A percentile compares a stretch with the other conserved stretches of the same genome.
Conservation (phyloP, 176 grass and related monocot species). For the Avena eriantha region DNA sequence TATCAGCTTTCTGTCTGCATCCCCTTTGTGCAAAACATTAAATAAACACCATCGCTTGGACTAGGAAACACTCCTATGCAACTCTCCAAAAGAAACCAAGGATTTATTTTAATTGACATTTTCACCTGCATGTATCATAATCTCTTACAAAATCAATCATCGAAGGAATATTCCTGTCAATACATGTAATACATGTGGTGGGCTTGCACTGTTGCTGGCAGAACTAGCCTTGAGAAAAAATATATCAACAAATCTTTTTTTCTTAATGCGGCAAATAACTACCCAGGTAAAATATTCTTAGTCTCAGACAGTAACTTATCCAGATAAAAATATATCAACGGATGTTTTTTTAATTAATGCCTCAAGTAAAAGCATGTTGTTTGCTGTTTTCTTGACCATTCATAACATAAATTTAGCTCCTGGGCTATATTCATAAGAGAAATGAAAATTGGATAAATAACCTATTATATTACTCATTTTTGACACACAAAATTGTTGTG, state of each 20-base stretch:
- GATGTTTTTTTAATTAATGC: background rate
- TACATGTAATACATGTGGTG: background rate
- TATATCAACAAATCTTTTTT: background rate
- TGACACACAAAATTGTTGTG: slow-evolving; percentile 25
- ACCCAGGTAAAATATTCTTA: background rate
- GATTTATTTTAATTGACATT: background rate
- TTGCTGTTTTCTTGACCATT: background rate
- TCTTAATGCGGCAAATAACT: background rate
- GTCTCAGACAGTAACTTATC: background rate
- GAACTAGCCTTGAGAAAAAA: background rate
- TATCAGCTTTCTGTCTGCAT: background rate
- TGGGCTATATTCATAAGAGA: slow-evolving; percentile 20
- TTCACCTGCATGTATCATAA: background rate
- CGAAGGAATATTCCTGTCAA: slow-evolving; percentile 7
- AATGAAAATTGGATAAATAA: background rate
- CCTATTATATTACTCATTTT: slow-evolving; percentile 6
- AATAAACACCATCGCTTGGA: background rate
- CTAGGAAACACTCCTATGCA: slow-evolving; percentile 2
- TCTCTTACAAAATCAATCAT: slow-evolving; percentile 6
- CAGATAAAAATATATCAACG: background rate
- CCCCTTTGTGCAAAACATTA: background rate
- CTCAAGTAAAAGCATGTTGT: background rate
- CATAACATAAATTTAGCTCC: slow-evolving; percentile 8
- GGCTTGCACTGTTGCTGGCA: background rate
- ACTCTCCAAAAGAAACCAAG: slow-evolving; percentile 22